A percentile compares a stretch with the other conserved stretches of the same genome.
These are phyloP conservation scores for Nissolia schottii DNA, from an alignment of 306 rosid genomes.

Conservation along the genomic window DNA sequence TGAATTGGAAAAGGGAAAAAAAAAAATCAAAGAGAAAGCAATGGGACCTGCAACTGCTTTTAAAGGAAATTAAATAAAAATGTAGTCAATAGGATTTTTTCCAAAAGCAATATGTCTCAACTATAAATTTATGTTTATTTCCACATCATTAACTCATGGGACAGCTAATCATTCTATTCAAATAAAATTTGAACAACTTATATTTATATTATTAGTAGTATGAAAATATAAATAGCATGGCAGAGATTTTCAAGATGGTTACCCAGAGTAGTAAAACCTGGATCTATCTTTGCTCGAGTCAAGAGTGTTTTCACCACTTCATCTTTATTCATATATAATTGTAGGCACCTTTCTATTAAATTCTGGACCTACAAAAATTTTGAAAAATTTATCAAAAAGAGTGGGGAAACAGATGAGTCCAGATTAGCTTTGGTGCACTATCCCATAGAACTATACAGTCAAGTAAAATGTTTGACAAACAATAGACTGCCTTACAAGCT, in stretches of 20 bases:
- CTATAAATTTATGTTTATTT: not conserved
- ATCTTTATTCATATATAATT: constrained; percentile 78
- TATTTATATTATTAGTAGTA: not conserved
- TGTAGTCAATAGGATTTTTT: not conserved
- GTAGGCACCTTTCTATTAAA: constrained; percentile 80
- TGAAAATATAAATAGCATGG: not conserved
- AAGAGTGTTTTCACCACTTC: constrained; percentile 83
- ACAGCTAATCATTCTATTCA: not conserved
- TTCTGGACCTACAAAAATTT: constrained; percentile 65
- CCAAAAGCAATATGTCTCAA: not conserved
- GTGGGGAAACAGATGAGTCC: not conserved
- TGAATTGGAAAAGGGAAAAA: constrained; percentile 27
- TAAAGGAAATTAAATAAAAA: not conserved
- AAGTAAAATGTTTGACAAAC: not conserved
- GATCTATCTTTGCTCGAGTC: constrained; percentile 85
- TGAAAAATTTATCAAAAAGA: constrained; percentile 3
- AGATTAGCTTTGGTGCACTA: constrained; percentile 5
- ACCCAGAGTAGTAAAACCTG: constrained; percentile 82
- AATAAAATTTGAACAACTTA: not conserved
- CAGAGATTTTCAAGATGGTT: constrained; percentile 25
- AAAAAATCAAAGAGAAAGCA: constrained; percentile 1
- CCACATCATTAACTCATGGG: not conserved
- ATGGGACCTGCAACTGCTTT: constrained; percentile 1
- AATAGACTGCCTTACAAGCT: constrained; percentile 48
- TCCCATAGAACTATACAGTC: no score